Evolutionary conservation across 306 rosid genomes (phyloP).

Genomic region (Pterocarpus santalinus): DNA sequence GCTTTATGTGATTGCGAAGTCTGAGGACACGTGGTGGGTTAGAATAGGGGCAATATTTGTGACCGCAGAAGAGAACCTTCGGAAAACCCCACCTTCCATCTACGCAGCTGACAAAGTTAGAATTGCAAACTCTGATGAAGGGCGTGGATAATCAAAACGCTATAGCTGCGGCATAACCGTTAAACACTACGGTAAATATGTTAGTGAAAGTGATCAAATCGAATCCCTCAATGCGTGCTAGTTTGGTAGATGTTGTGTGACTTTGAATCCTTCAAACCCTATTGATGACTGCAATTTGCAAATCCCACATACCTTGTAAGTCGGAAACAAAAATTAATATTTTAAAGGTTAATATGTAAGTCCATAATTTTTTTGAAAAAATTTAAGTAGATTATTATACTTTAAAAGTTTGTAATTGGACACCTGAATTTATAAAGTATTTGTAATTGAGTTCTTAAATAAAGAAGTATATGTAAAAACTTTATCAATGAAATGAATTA

Average conservation of each 20-base stretch:
- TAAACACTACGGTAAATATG: background rate
- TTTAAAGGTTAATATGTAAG: no score
- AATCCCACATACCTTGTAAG: background rate
- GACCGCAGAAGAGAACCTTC: background rate
- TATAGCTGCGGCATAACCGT: conserved; percentile 21
- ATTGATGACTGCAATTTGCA: background rate
- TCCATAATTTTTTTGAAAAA: no score
- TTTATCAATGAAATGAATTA: no score
- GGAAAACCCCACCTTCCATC: background rate
- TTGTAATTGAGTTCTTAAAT: no score
- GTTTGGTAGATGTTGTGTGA: background rate
- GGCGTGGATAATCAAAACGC: conserved; percentile 28
- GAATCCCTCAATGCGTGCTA: background rate
- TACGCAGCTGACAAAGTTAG: background rate
- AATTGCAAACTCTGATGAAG: background rate
- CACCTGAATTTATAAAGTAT: no score
- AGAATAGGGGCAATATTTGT: background rate
- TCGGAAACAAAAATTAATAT: background rate
- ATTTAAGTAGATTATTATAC: no score
- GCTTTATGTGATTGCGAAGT: background rate
- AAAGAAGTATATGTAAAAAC: no score
- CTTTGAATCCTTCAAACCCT: conserved; percentile 28
- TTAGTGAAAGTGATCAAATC: background rate
- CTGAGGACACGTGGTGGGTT: conserved; percentile 12
- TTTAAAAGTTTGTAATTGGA: no score